phyloP scores from a whole-genome alignment of 2,329 filamentous ascomycete genomes.

The Penicillium sp. region DNA sequence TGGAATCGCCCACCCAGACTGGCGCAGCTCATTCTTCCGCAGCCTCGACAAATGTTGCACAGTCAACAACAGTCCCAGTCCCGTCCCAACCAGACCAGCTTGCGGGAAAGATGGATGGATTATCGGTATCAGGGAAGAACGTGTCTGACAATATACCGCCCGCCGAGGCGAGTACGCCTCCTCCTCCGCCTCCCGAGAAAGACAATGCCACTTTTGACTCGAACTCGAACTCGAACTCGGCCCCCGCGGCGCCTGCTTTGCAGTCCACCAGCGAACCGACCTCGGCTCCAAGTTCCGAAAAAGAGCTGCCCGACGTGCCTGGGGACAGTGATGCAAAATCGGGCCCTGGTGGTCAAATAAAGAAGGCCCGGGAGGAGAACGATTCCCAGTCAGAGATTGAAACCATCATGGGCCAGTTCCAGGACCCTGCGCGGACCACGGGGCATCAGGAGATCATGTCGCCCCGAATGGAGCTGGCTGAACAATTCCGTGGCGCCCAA shows the following conservation, averaged over 20 bases:
- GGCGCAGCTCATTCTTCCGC: slow-evolving; percentile 6
- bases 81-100: slow-evolving; percentile 24
- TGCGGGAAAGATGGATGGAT: slow-evolving; percentile 29
- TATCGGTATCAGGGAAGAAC: slow-evolving; percentile 31
- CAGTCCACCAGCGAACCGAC: slow-evolving; percentile 41
- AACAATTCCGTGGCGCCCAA: slow-evolving; percentile 67
- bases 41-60: slow-evolving; percentile 7
- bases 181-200: slow-evolving; percentile 49
- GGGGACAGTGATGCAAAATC: slow-evolving; percentile 34
- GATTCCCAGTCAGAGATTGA: slow-evolving; percentile 83
- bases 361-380: slow-evolving; percentile 61
- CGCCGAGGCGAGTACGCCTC: slow-evolving; percentile 29
- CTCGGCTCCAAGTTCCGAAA: slow-evolving; percentile 36
- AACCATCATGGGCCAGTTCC: slow-evolving; percentile 96
- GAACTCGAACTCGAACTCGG: slow-evolving; percentile 50
- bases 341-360: slow-evolving; percentile 52
- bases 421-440: slow-evolving; percentile 67
- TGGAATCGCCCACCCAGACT: slow-evolving; percentile 2
- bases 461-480: slow-evolving; percentile 76
- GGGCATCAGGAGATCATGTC: slow-evolving; percentile 87
- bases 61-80: slow-evolving; percentile 13
- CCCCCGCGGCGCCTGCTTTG: slow-evolving; percentile 41
- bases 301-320: slow-evolving; percentile 40
- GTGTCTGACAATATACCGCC: slow-evolving; percentile 17
- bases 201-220: slow-evolving; percentile 53